Percentiles rank a stretch among this genome's conserved stretches.
phyloP scores from a whole-genome alignment of 2,329 filamentous ascomycete genomes.

The Tolypocladium amazonense region DNA sequence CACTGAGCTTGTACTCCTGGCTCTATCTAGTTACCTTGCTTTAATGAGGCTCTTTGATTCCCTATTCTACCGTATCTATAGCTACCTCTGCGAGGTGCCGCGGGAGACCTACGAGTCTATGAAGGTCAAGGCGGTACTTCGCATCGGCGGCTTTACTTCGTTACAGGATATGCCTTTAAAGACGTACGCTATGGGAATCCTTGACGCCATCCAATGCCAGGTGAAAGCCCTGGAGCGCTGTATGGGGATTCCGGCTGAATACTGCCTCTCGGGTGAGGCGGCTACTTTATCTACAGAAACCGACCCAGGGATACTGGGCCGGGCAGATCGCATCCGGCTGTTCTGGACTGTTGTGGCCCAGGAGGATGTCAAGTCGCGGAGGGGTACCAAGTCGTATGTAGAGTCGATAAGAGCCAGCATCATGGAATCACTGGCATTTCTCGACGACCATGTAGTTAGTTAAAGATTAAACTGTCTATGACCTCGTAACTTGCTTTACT shows the following conservation, averaged over 20 bases:
- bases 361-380: slow-evolving; percentile 10
- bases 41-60: slow-evolving; percentile 11
- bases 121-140: slow-evolving; percentile 13
- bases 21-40: slow-evolving; percentile 9
- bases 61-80: slow-evolving; percentile 8
- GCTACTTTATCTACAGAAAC: neutral
- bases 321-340: slow-evolving; percentile 8
- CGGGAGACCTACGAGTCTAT: slow-evolving; percentile 6
- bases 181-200: slow-evolving; percentile 9
- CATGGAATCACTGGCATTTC: slow-evolving; percentile 8
- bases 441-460: slow-evolving; percentile 5
- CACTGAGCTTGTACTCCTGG: slow-evolving; percentile 9
- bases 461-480: neutral
- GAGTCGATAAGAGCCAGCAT: slow-evolving; percentile 12
- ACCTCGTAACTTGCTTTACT: too few relatives aligned
- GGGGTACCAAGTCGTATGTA: slow-evolving; percentile 9
- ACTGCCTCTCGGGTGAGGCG: slow-evolving; percentile 9
- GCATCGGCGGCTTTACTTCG: slow-evolving; percentile 11
- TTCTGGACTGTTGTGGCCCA: slow-evolving; percentile 9
- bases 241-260: slow-evolving; percentile 9
- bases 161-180: slow-evolving; percentile 13
- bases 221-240: slow-evolving; percentile 9
- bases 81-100: slow-evolving; percentile 7
- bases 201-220: slow-evolving; percentile 10
- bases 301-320: neutral